phyloP scores from a whole-genome alignment of 192 early-diverging fungal species.

The Coemansia sp. region DNA sequence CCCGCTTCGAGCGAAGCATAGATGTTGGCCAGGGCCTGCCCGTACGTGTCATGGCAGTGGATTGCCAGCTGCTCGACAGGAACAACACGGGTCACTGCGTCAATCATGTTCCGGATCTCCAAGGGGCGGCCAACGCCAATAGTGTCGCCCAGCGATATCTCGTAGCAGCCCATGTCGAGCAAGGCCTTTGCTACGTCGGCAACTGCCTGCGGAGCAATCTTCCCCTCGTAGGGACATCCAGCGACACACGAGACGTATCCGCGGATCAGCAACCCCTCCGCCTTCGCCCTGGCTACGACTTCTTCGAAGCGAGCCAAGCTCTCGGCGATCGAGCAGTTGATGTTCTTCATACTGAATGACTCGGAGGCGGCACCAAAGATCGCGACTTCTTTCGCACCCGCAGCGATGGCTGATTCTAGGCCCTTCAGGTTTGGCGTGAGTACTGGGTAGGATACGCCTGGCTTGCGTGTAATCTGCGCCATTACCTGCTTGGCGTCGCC shows the following conservation, averaged over 20 bases:
- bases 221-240: conserved; percentile 92
- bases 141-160: conserved; percentile 94
- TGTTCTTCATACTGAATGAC: conserved; percentile 85
- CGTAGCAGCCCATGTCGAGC: conserved; percentile 91
- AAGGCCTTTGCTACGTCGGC: conserved; percentile 71
- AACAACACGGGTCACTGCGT: conserved; percentile 65
- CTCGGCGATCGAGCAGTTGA: conserved; percentile 87
- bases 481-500: conserved; percentile 79
- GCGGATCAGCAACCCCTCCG: conserved; percentile 62
- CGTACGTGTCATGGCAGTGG: conserved; percentile 98
- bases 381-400: conserved; percentile 83
- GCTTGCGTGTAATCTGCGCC: conserved; percentile 58
- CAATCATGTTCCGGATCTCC: conserved; percentile 65
- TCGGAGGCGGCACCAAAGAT: conserved; percentile 90
- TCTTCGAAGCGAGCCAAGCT: conserved; percentile 69
- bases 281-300: conserved; percentile 63
- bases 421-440: conserved; percentile 88
- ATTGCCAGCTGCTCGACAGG: conserved; percentile 78
- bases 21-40: conserved; percentile 93
- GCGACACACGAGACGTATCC: conserved; percentile 90
- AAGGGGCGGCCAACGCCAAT: conserved; percentile 87
- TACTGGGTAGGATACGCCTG: conserved; percentile 81
- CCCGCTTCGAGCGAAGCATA: conserved; percentile 76
- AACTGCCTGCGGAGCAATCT: conserved; percentile 65
- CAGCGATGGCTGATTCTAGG: conserved; percentile 73